A percentile compares a stretch with the other conserved stretches of the same genome.
phyloP scores from a whole-genome alignment of 2,329 filamentous ascomycete genomes.

The Sarocladium brachiariae region DNA sequence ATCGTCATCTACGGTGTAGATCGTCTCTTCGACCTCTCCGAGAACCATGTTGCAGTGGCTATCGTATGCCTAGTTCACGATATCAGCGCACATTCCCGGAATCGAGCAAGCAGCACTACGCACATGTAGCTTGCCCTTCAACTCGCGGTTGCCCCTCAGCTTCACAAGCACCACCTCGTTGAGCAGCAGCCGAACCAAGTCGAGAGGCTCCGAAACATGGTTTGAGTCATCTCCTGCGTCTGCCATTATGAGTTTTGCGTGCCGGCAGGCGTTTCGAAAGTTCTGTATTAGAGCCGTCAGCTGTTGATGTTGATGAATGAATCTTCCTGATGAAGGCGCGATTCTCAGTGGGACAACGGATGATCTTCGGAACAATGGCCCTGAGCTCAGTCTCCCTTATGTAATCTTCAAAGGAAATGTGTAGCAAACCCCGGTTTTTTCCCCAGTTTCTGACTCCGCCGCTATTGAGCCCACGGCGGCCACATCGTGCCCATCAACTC shows the following conservation, averaged over 20 bases:
- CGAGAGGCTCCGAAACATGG: constrained; percentile 83
- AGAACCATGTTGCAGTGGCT: constrained; percentile 97
- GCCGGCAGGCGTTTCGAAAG: neutral
- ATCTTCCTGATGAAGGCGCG: neutral
- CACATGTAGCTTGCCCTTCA: constrained; percentile 93
- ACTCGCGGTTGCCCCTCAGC: constrained; percentile 87
- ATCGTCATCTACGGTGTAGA: constrained; percentile 90
- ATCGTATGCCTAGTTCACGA: constrained; percentile 72
- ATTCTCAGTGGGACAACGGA: constrained; percentile 1
- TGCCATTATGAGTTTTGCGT: constrained; percentile 54
- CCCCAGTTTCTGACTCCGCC: constrained; percentile 6
- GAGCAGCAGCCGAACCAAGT: constrained; percentile 87
- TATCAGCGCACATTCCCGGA: neutral
- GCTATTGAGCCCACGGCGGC: constrained; percentile 4
- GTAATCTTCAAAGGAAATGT: neutral
- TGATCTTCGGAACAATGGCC: neutral
- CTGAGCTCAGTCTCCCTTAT: neutral
- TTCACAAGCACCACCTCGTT: constrained; percentile 98
- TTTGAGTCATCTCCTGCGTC: constrained; percentile 69
- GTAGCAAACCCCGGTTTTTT: neutral
- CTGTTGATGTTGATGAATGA: constrained; percentile 7
- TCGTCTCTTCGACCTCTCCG: constrained; percentile 94
- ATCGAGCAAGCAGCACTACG: constrained; percentile 23
- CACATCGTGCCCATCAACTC: constrained; percentile 3
- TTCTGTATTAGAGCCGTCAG: neutral